Base-by-base conservation (phyloP, 164 flowering plant species). In the Saururus chinensis region DNA sequence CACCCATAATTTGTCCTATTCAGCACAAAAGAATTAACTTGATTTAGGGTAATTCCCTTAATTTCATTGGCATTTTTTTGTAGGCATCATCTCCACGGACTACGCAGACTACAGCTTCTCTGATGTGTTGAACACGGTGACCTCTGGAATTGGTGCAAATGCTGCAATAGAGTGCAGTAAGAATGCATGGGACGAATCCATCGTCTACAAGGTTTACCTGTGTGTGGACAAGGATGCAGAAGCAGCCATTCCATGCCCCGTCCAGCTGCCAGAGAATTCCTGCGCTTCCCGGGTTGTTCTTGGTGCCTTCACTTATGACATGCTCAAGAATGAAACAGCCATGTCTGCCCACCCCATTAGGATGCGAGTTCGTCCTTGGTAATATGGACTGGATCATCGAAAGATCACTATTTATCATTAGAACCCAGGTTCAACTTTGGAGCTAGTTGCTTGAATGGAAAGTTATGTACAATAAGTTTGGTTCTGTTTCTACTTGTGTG, bases 1-100 rank as follows among this genome's bases (percentile, higher is more conserved):
- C n/a, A n/a, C n/a, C n/a, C n/a, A n/a, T n/a, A n/a, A n/a, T n/a
- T n/a, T n/a, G n/a, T n/a, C n/a, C n/a, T n/a, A n/a, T n/a, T n/a
- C n/a, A n/a, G n/a, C n/a, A n/a, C n/a, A n/a, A n/a, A n/a, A n/a
- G n/a, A n/a, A n/a, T n/a, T n/a, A n/a, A n/a, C n/a, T n/a, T n/a
- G n/a, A n/a, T n/a, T n/a, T n/a, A n/a, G n/a, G n/a, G n/a, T n/a
- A n/a, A n/a, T n/a, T n/a, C n/a, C n/a, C 37, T 30, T 30, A 30
- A 2, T 30, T 30, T 30, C 6, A 6, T 30, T 30, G 37, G 37
- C 37, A 30, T 30, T 30, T 20, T 53, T 23, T 55, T n/a, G 13
- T 55, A 67, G 70, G 64, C 35, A 67, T 67, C 49, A 21, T 56
- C 13, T 35, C 67, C 25, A 45, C 70, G 19, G 64, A 56, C 24